A percentile compares a stretch with the other conserved stretches of the same genome.
Conservation (phyloP, 108 stramenopile genomes). For the Licmophora abbreviata region DNA sequence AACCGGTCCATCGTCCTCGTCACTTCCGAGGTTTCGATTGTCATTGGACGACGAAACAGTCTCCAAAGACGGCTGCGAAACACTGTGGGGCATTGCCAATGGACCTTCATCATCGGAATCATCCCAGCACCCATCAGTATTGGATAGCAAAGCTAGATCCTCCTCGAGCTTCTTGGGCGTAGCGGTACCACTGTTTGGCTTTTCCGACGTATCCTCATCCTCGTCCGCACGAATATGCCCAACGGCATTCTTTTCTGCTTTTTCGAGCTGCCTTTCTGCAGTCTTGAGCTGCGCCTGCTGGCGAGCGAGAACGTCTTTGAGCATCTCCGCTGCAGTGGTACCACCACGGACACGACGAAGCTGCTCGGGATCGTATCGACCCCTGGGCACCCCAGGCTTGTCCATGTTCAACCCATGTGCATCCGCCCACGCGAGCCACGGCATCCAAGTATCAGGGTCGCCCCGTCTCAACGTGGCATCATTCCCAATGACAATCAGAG, state of each 20-base stretch:
- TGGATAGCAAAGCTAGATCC: conserved; percentile 65
- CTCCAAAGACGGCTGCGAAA: conserved; percentile 39
- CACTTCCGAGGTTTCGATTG: conserved; percentile 7
- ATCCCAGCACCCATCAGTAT: conserved; percentile 84
- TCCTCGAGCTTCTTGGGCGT: conserved; percentile 50
- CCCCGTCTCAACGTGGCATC: conserved; percentile 81
- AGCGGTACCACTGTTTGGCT: conserved; percentile 1
- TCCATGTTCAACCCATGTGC: conserved; percentile 87
- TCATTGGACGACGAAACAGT: conserved; percentile 32
- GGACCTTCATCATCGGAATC: conserved; percentile 73
- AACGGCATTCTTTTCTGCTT: conserved; percentile 77
- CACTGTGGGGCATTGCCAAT: conserved; percentile 32
- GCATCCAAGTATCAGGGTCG: conserved; percentile 84
- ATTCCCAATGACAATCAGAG: conserved; percentile 88
- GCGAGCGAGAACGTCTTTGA: conserved; percentile 81
- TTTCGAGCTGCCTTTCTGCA: conserved; percentile 64
- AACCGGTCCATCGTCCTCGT: conserved; percentile 35
- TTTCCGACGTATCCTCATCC: conserved; percentile 28
- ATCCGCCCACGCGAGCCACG: conserved; percentile 88
- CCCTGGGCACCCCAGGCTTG: conserved; percentile 78
- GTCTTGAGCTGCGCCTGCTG: conserved; percentile 86
- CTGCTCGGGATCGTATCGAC: conserved; percentile 86
- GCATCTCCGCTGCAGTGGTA: conserved; percentile 90
- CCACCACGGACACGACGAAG: conserved; percentile 88
- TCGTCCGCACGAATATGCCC: conserved; percentile 66